Percentiles rank a stretch among this genome's conserved stretches.
Conservation (phyloP, 2,329 filamentous ascomycete species). For the Xylariales sp. region DNA sequence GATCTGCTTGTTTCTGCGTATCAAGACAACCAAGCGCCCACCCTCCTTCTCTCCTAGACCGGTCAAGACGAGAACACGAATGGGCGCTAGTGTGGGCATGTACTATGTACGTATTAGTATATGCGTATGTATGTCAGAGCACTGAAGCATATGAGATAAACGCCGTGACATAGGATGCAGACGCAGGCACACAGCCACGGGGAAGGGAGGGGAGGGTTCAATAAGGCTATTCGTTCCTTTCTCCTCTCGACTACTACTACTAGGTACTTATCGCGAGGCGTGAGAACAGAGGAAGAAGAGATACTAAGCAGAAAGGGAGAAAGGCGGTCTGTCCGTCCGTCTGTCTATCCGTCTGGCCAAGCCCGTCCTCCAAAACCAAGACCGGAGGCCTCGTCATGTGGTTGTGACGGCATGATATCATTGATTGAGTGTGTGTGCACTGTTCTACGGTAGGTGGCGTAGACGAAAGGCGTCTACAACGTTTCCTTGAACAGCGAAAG, state of each 20-base stretch:
- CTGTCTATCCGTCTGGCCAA: background rate
- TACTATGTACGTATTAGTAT: background rate
- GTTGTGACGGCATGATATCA: slow-evolving; percentile 25
- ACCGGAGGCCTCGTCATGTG: slow-evolving; percentile 35
- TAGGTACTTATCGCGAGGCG: no score
- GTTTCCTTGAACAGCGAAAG: background rate
- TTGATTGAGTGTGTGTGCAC: slow-evolving; percentile 1
- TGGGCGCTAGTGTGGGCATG: slow-evolving; percentile 2
- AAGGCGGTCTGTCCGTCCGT: slow-evolving; percentile 29
- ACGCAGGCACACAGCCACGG: slow-evolving; percentile 28
- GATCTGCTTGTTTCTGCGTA: slow-evolving; percentile 1
- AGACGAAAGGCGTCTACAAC: background rate
- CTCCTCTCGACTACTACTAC: no score
- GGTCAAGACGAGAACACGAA: slow-evolving; percentile 4
- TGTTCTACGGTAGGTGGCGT: background rate
- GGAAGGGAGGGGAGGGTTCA: background rate
- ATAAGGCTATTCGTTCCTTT: background rate
- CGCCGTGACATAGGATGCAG: slow-evolving; percentile 18
- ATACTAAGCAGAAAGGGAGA: background rate
- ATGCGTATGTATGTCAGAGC: slow-evolving; percentile 14
- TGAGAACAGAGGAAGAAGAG: background rate
- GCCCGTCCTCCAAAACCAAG: background rate
- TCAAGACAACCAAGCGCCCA: background rate
- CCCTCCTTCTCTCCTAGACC: slow-evolving; percentile 1
- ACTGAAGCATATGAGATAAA: slow-evolving; percentile 15